A percentile compares a stretch with the other conserved stretches of the same genome.
These are phyloP conservation scores for Brasilioporus rufonigricans DNA, from an alignment of 768 basidiomycete genomes.

Conservation along the genomic window DNA sequence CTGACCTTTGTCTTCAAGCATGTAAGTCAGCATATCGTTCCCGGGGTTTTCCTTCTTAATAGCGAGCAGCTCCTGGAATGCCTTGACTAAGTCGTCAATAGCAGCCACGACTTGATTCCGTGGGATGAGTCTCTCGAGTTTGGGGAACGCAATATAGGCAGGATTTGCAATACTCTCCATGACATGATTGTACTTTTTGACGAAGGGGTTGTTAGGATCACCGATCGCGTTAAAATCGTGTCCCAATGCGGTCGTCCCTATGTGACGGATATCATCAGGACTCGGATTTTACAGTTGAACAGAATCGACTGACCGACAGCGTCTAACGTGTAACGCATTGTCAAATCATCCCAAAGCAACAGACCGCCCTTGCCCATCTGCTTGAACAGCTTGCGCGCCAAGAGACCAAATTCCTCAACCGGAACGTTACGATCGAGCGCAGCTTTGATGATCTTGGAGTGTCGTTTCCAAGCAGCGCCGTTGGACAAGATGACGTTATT, in stretches of 20 bases:
- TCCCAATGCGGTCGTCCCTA: background rate
- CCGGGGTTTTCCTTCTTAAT: background rate
- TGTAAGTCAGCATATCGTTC: slow-evolving; percentile 3
- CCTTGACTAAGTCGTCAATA: background rate
- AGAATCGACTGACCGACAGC: background rate
- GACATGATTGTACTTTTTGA: background rate
- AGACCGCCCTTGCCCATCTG: slow-evolving; percentile 1
- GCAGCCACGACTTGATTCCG: background rate
- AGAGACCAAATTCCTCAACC: background rate
- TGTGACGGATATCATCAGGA: background rate
- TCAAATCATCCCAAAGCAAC: background rate
- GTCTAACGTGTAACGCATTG: background rate
- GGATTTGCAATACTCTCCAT: background rate
- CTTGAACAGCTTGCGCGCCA: slow-evolving; percentile 1
- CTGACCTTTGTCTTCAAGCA: slow-evolving; percentile 5
- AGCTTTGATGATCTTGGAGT: background rate
- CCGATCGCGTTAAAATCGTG: background rate
- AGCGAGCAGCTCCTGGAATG: background rate
- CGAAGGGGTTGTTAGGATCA: background rate
- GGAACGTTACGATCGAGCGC: background rate
- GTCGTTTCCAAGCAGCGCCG: background rate
- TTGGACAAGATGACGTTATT: no score
- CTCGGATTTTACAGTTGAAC: background rate
- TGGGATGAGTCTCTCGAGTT: background rate
- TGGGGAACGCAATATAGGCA: background rate